phyloP scores from a whole-genome alignment of 208 protist genomes.

The Naegleria fowleri region DNA sequence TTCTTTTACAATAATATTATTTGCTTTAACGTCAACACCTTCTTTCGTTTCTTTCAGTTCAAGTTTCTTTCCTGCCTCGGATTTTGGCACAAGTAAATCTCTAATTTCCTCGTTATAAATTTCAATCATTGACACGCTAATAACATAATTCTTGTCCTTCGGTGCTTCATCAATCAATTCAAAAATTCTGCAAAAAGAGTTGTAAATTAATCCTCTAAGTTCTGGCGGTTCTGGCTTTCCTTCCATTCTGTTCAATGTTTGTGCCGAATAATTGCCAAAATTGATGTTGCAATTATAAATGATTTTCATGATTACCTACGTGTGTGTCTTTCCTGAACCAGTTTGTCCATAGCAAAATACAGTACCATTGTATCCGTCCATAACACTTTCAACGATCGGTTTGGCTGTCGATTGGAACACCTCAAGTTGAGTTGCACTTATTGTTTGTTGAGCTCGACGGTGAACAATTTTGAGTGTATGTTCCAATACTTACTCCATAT shows the following conservation, averaged over 20 bases:
- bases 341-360: slow-evolving; percentile 89
- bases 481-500: not conserved
- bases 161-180: not conserved
- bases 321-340: slow-evolving; percentile 51
- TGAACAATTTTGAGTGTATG: too few species aligned
- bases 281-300: not conserved
- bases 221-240: slow-evolving; percentile 27
- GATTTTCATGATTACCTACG: not conserved
- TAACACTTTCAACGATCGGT: slow-evolving; percentile 42
- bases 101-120: slow-evolving; percentile 67
- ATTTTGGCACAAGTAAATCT: slow-evolving; percentile 74
- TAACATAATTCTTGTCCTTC: not conserved
- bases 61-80: slow-evolving; percentile 45
- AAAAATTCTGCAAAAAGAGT: slow-evolving; percentile 37
- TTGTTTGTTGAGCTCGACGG: too few species aligned
- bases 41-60: slow-evolving; percentile 61
- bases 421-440: not conserved
- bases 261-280: not conserved
- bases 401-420: not conserved
- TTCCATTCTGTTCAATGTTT: not conserved
- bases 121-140: slow-evolving; percentile 40
- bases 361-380: slow-evolving; percentile 85
- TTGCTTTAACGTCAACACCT: slow-evolving; percentile 66
- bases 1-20: slow-evolving; percentile 55
- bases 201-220: slow-evolving; percentile 36